Percentiles rank a stretch among this genome's conserved stretches.
Conservation (phyloP, 2,329 filamentous ascomycete species). For the Trichophyton rubrum region DNA sequence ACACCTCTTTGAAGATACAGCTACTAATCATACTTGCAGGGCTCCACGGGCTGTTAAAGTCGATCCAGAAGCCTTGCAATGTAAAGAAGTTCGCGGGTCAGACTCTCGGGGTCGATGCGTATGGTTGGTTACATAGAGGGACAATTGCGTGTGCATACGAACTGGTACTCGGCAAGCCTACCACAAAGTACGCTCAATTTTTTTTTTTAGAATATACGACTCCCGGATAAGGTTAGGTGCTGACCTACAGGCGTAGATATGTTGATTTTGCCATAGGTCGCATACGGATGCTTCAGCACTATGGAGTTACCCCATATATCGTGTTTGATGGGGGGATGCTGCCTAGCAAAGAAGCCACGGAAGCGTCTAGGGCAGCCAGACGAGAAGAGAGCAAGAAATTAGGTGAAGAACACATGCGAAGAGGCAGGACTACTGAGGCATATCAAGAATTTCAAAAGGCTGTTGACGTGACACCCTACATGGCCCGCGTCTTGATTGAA, state of each 20-base stretch:
- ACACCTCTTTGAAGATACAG: background rate
- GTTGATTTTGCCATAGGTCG: slow-evolving; percentile 82
- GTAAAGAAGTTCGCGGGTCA: slow-evolving; percentile 79
- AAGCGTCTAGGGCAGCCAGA: slow-evolving; percentile 60
- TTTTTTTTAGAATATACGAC: background rate
- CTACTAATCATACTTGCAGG: slow-evolving; percentile 39
- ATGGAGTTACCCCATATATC: slow-evolving; percentile 84
- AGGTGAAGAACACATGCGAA: slow-evolving; percentile 66
- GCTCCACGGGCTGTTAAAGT: slow-evolving; percentile 82
- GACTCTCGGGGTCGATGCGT: slow-evolving; percentile 88
- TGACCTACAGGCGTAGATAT: slow-evolving; percentile 45
- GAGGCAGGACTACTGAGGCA: slow-evolving; percentile 69
- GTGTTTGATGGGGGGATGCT: slow-evolving; percentile 94
- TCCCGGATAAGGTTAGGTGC: background rate
- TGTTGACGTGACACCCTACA: slow-evolving; percentile 88
- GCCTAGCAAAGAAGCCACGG: slow-evolving; percentile 83
- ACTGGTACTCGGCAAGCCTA: slow-evolving; percentile 76
- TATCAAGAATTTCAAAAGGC: slow-evolving; percentile 84
- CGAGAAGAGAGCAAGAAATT: slow-evolving; percentile 63
- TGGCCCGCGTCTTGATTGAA: slow-evolving; percentile 85
- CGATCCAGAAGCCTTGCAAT: slow-evolving; percentile 79
- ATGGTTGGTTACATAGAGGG: slow-evolving; percentile 95
- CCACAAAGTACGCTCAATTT: slow-evolving; percentile 55
- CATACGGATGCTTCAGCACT: slow-evolving; percentile 87
- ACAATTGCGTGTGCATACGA: slow-evolving; percentile 84